A percentile compares a stretch with the other conserved stretches of the same genome.
Conservation (phyloP, 352 stramenopile species). For the Thalassiosira mediterranea region DNA sequence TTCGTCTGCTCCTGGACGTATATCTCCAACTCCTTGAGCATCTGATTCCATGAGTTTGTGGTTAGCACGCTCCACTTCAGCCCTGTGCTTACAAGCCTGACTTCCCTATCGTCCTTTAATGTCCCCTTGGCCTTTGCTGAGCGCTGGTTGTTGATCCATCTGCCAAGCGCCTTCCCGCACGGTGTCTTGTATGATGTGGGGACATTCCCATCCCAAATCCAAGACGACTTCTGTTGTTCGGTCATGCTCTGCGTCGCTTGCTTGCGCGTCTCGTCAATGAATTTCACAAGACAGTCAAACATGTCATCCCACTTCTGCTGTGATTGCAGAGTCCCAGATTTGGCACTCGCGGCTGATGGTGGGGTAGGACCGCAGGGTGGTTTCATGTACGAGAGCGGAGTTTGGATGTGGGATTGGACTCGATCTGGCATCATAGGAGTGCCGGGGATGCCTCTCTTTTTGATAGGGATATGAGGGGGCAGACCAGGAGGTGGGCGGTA, state of each 20-base stretch:
- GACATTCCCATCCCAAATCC: conserved; percentile 78
- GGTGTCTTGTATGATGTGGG: too few relatives aligned
- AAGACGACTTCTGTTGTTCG: conserved; percentile 61
- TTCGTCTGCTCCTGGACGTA: conserved; percentile 73
- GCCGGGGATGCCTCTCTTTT: too few relatives aligned
- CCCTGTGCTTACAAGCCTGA: conserved; percentile 70
- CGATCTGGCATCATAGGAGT: too few relatives aligned
- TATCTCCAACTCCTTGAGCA: conserved; percentile 75
- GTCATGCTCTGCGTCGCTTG: too few relatives aligned
- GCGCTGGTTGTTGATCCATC: conserved; percentile 84
- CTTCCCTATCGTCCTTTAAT: conserved; percentile 76
- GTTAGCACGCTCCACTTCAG: conserved; percentile 83
- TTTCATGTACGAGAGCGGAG: conserved; percentile 37
- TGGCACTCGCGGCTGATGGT: conserved; percentile 34
- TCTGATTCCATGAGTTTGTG: conserved; percentile 81
- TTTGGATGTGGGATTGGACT: too few relatives aligned
- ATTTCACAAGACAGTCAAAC: conserved; percentile 77
- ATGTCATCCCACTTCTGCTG: conserved; percentile 84
- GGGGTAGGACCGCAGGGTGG: too few relatives aligned
- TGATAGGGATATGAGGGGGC: too few relatives aligned
- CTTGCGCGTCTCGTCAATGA: conserved; percentile 64
- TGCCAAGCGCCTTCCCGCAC: conserved; percentile 75
- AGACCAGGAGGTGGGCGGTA: too few relatives aligned
- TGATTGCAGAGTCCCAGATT: conserved; percentile 54
- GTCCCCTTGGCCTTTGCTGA: conserved; percentile 76